phyloP scores from a whole-genome alignment of 192 early-diverging fungal genomes.

The Paraglomus brasilianum region DNA sequence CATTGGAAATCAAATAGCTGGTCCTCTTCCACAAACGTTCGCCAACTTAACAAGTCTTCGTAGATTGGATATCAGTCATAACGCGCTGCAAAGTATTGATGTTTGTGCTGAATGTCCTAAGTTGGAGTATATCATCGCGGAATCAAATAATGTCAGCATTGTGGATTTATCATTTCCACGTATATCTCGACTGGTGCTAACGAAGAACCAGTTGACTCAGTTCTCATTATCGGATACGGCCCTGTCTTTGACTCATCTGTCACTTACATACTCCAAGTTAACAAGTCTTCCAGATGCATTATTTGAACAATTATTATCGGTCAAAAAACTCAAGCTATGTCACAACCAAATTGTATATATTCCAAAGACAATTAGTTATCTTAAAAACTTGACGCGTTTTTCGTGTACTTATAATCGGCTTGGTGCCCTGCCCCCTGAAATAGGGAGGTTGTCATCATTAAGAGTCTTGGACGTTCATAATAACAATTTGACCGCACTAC shows the following conservation, averaged over 20 bases:
- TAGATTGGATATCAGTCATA: slow-evolving; percentile 81
- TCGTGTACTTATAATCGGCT: slow-evolving; percentile 70
- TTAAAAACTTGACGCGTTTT: slow-evolving; percentile 54
- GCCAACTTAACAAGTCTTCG: slow-evolving; percentile 55
- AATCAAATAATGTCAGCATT: slow-evolving; percentile 69
- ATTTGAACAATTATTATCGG: slow-evolving; percentile 54
- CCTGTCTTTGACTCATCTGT: slow-evolving; percentile 42
- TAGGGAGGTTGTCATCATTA: slow-evolving; percentile 62
- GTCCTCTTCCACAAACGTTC: slow-evolving; percentile 64
- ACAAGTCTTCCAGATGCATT: slow-evolving; percentile 59
- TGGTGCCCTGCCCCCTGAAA: slow-evolving; percentile 65
- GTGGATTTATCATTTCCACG: slow-evolving; percentile 60
- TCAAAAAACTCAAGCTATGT: slow-evolving; percentile 63
- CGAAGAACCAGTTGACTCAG: slow-evolving; percentile 70
- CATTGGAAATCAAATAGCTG: slow-evolving; percentile 76
- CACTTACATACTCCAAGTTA: slow-evolving; percentile 69
- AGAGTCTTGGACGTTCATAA: slow-evolving; percentile 68
- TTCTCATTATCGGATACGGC: slow-evolving; percentile 53
- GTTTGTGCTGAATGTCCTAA: slow-evolving; percentile 53
- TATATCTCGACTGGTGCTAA: slow-evolving; percentile 56
- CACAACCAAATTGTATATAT: slow-evolving; percentile 73
- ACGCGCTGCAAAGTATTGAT: slow-evolving; percentile 69
- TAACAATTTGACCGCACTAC: slow-evolving; percentile 72
- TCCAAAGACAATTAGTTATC: slow-evolving; percentile 56
- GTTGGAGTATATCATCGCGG: slow-evolving; percentile 64